Evolutionary conservation across 1,284 basidiomycete species (phyloP).

Genomic region (Somion occarium): DNA sequence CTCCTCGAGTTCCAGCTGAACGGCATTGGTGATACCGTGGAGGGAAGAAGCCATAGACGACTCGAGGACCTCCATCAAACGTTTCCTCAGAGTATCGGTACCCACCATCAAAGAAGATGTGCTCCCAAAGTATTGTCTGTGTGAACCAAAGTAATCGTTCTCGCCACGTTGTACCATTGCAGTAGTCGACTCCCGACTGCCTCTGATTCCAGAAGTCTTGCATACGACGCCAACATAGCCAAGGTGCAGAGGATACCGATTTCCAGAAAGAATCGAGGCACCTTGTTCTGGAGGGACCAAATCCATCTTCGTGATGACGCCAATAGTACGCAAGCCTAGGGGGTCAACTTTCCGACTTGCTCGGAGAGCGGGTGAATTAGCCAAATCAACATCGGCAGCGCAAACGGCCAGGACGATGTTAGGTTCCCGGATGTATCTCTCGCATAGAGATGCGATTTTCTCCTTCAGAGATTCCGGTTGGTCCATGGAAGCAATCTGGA

Average conservation of each 20-base stretch:
- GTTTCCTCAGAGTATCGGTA: constrained; percentile 82
- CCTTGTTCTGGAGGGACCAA: constrained; percentile 86
- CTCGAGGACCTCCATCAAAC: constrained; percentile 96
- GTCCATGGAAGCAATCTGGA: constrained; percentile 93
- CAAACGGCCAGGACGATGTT: constrained; percentile 99
- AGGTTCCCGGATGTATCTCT: constrained; percentile 95
- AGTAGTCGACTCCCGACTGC: constrained; percentile 38
- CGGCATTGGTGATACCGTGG: constrained; percentile 93
- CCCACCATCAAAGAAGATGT: constrained; percentile 79
- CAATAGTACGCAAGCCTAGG: constrained; percentile 91
- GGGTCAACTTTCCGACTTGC: constrained; percentile 95
- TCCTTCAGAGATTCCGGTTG: constrained; percentile 95
- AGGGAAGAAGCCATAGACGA: constrained; percentile 95
- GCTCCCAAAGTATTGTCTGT: constrained; percentile 73
- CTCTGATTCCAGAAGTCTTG: constrained; percentile 52
- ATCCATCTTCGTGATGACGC: constrained; percentile 99
- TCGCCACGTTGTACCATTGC: constrained; percentile 68
- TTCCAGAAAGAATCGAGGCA: constrained; percentile 78
- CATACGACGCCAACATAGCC: constrained; percentile 98
- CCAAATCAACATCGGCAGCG: constrained; percentile 96
- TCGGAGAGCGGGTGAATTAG: constrained; percentile 93
- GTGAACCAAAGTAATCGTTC: constrained; percentile 73
- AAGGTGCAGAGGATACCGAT: constrained; percentile 94
- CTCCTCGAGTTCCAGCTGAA: constrained; percentile 95
- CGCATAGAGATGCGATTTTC: constrained; percentile 86